Conservation (phyloP, 495 filamentous ascomycete genomes). For the Penicillium egyptiacum region DNA sequence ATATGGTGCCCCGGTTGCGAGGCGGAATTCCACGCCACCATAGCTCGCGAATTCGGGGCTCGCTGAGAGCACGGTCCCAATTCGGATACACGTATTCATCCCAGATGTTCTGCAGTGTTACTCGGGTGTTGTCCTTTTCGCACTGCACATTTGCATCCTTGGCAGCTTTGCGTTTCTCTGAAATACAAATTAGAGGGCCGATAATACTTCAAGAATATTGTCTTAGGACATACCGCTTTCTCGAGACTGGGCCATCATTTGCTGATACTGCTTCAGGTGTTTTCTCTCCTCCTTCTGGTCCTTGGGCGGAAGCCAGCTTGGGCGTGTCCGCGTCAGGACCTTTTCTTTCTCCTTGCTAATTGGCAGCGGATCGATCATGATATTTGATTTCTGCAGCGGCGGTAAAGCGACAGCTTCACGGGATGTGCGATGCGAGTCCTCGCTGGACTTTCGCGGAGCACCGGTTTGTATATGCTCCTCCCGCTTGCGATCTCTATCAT, state of each 20-base stretch:
- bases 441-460: slow-evolving; percentile 43
- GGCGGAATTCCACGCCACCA: slow-evolving; percentile 94
- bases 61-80: slow-evolving; percentile 73
- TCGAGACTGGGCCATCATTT: slow-evolving; percentile 81
- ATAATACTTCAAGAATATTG: neutral
- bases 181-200: neutral
- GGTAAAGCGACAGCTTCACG: slow-evolving; percentile 67
- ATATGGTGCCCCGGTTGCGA: slow-evolving; percentile 76
- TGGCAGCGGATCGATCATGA: slow-evolving; percentile 95
- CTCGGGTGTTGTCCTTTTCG: slow-evolving; percentile 66
- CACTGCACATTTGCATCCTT: slow-evolving; percentile 51
- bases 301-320: slow-evolving; percentile 95
- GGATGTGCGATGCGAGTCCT: slow-evolving; percentile 55
- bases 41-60: slow-evolving; percentile 76
- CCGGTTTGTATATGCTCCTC: slow-evolving; percentile 54
- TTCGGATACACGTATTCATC: slow-evolving; percentile 83
- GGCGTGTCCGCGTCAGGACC: slow-evolving; percentile 83
- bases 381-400: slow-evolving; percentile 78
- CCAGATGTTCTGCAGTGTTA: slow-evolving; percentile 71
- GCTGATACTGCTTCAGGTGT: slow-evolving; percentile 88
- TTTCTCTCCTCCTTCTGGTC: slow-evolving; percentile 87
- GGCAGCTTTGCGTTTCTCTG: slow-evolving; percentile 52
- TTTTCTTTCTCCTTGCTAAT: slow-evolving; percentile 97
- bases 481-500: slow-evolving; percentile 55
- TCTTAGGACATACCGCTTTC: slow-evolving; percentile 59